Evolutionary conservation across 2,329 filamentous ascomycete genomes (phyloP), one percentile per base, ranked within the genome.

Genomic region (Neurospora crassa): DNA sequence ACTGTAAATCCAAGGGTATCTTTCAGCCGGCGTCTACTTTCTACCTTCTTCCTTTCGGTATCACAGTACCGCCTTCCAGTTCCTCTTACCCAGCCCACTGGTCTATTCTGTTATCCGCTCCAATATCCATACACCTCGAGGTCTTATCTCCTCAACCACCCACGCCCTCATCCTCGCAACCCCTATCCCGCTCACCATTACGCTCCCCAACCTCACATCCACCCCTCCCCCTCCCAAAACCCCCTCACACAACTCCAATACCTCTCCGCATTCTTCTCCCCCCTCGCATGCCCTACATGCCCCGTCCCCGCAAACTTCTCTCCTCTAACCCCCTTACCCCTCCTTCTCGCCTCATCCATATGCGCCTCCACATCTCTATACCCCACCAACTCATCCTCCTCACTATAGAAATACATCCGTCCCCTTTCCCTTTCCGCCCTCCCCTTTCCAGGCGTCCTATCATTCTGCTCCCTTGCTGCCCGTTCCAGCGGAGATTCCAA

Each of bases 321-420:
- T 73, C 79, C 76, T 67, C 80, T 78, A 0, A 87, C 82, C 3
- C 70, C 70, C 47, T 84, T 83, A 1, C 84, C 85, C 10, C 75
- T 78, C 7, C 74, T 72, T 40, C 69, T 74, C 0, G 86, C 85
- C 63, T 82, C 78, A 2, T 72, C 76, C 0, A 83, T 85, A 73
- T 88, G 85, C 59, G 74, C 75, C 76, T 87, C 84, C 5, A 89
- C 80, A 71, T 87, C 82, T 8, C 72, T 74, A 77, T 79, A 83
- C 2, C 80, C 77, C 5, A 89, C 83, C 73, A 88, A 79, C 43
- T 75, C 72, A 75, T 89, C 87, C 1, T 77, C 81, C 43, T 81
- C 79, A 12, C 84, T 83, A 72, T 87, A 89, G 20, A 88, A 73
- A 73, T 88, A 89, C n/a, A 82, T 79, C 43, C 87, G 80, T 24